These are phyloP conservation scores for Hypsizygus marmoreus DNA, from an alignment of 768 basidiomycete genomes.

Conservation along the genomic window DNA sequence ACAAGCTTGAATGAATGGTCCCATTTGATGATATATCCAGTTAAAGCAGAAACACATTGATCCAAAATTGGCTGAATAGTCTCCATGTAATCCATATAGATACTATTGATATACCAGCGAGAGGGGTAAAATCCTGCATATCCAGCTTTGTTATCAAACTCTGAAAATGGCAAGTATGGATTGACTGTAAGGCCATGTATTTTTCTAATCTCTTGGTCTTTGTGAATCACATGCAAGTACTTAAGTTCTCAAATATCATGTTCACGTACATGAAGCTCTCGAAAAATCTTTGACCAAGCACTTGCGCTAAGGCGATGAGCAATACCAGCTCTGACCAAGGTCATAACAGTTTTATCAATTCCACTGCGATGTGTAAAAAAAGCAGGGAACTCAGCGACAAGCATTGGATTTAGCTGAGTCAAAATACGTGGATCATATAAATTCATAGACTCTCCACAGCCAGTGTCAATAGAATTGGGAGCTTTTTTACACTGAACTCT, in stretches of 20 bases:
- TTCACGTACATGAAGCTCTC: constrained; percentile 16
- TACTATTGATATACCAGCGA: constrained; percentile 11
- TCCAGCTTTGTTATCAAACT: constrained; percentile 7
- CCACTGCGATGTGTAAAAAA: constrained; percentile 18
- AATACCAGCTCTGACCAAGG: constrained; percentile 15
- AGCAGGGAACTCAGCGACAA: constrained; percentile 14
- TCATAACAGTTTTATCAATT: constrained; percentile 19
- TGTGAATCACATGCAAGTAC: constrained; percentile 10
- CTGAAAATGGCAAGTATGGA: constrained; percentile 12
- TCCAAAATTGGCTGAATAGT: constrained; percentile 15
- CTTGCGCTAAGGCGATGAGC: constrained; percentile 12
- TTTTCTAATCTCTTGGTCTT: background rate
- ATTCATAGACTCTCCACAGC: constrained; percentile 18
- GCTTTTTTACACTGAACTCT: constrained; percentile 9
- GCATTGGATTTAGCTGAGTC: constrained; percentile 8
- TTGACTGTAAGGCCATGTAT: background rate
- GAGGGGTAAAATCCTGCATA: constrained; percentile 17
- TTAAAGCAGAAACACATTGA: constrained; percentile 15
- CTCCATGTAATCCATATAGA: constrained; percentile 19
- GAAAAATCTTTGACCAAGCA: constrained; percentile 15
- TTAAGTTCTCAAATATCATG: constrained; percentile 16
- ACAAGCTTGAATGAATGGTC: constrained; percentile 16
- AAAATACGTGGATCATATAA: constrained; percentile 15
- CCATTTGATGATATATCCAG: constrained; percentile 14
- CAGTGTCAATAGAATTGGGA: background rate